Evolutionary conservation across 306 rosid species (phyloP).

Genomic region (Sindora glabra): DNA sequence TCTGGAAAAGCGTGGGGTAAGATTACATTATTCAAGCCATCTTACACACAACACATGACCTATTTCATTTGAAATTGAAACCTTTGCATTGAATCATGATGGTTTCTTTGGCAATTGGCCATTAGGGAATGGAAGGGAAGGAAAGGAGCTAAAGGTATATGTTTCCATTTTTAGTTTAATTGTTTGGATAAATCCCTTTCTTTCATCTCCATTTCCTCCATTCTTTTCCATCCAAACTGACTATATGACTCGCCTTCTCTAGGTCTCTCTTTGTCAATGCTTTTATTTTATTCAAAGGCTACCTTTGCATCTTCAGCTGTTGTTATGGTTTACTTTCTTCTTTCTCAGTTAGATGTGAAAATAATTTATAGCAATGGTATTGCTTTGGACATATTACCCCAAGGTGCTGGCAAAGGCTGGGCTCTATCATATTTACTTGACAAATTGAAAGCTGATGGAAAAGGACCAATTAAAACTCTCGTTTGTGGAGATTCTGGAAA

Average conservation of each 20-base stretch:
- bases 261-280: too few species aligned
- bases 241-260: too few species aligned
- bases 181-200: too few species aligned
- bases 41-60: too few species aligned
- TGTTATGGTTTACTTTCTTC: background rate
- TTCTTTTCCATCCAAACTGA: too few species aligned
- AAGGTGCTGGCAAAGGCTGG: slow-evolving; percentile 42
- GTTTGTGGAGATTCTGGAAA: too few species aligned
- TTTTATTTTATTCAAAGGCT: background rate
- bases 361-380: slow-evolving; percentile 40
- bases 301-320: background rate
- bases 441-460: slow-evolving; percentile 23
- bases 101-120: too few species aligned
- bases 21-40: background rate
- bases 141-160: background rate
- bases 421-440: slow-evolving; percentile 39
- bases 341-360: slow-evolving; percentile 35
- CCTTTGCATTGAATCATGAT: too few species aligned
- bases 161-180: background rate
- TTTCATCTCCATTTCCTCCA: too few species aligned
- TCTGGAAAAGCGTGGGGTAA: slow-evolving; percentile 41
- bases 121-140: too few species aligned
- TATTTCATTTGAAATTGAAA: too few species aligned
- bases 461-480: too few species aligned
- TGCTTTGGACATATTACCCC: slow-evolving; percentile 39